Evolutionary conservation across 2,329 filamentous ascomycete species (phyloP).

Genomic region (Aspergillus aculeatus): DNA sequence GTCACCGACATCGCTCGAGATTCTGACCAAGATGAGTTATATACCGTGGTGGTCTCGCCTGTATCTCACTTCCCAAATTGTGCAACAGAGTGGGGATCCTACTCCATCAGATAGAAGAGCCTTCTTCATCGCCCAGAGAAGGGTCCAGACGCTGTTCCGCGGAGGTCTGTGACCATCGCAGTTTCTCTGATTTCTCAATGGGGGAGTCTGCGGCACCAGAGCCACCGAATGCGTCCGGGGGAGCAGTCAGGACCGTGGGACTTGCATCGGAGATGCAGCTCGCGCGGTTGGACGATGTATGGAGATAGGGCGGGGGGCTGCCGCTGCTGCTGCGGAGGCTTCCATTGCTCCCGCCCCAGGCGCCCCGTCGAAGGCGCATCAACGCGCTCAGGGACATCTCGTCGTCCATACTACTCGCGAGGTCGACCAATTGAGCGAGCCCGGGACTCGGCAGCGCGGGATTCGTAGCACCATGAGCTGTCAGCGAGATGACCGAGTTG

Average conservation of each 20-base stretch:
- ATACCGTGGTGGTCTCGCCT: not conserved
- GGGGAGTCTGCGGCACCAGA: conserved; percentile 18
- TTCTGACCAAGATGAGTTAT: not conserved
- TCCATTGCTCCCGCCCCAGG: conserved; percentile 78
- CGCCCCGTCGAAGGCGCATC: conserved; percentile 68
- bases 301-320: conserved; percentile 42
- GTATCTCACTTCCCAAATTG: not conserved
- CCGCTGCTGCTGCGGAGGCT: conserved; percentile 60
- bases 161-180: conserved; percentile 8
- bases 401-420: conserved; percentile 56
- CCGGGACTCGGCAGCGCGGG: conserved; percentile 65
- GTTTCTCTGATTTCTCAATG: conserved; percentile 13
- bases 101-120: not conserved
- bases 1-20: not conserved
- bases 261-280: conserved; percentile 39
- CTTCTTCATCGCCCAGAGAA: not conserved
- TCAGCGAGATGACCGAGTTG: conserved; percentile 80
- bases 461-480: conserved; percentile 51
- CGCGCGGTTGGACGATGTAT: conserved; percentile 33
- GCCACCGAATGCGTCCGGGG: conserved; percentile 20
- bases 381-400: conserved; percentile 74
- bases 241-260: conserved; percentile 24
- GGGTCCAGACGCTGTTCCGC: conserved; percentile 7
- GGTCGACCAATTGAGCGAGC: conserved; percentile 70
- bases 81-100: too few relatives aligned